Evolutionary conservation across 441 rosid species (phyloP).

Genomic region (Euphorbia celastroides): DNA sequence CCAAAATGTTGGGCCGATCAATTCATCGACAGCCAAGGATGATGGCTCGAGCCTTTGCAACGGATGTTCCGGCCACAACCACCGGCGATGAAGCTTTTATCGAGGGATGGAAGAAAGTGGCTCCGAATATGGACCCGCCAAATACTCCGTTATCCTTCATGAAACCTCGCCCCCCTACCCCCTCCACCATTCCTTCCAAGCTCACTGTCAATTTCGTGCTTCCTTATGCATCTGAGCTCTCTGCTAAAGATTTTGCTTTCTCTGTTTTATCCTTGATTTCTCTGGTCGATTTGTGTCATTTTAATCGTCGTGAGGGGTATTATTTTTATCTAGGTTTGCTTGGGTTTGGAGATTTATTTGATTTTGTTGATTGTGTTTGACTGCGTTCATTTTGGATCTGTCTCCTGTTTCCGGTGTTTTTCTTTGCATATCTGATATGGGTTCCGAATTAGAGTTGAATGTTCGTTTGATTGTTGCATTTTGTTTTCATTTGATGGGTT

Average conservation of each 20-base stretch:
- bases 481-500: not conserved
- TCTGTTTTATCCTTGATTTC: not conserved
- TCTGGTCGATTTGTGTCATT: not conserved
- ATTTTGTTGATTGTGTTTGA: not conserved
- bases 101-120: conserved; percentile 44
- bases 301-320: too few relatives aligned
- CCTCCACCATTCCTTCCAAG: conserved; percentile 53
- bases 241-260: conserved; percentile 36
- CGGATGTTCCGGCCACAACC: conserved; percentile 32
- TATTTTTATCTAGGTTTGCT: conserved; percentile 24
- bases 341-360: not conserved
- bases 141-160: conserved; percentile 47
- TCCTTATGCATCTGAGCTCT: conserved; percentile 50
- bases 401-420: not conserved
- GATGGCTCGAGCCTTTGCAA: conserved; percentile 35
- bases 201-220: conserved; percentile 63
- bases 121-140: conserved; percentile 49
- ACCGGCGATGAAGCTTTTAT: conserved; percentile 28
- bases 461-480: not conserved
- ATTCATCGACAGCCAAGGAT: conserved; percentile 13
- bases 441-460: not conserved
- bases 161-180: conserved; percentile 40
- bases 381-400: not conserved
- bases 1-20: conserved; percentile 49
- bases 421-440: not conserved